Base-by-base conservation (phyloP, 352 stramenopile genomes). In the Pythium rhizo-oryzae region DNA sequence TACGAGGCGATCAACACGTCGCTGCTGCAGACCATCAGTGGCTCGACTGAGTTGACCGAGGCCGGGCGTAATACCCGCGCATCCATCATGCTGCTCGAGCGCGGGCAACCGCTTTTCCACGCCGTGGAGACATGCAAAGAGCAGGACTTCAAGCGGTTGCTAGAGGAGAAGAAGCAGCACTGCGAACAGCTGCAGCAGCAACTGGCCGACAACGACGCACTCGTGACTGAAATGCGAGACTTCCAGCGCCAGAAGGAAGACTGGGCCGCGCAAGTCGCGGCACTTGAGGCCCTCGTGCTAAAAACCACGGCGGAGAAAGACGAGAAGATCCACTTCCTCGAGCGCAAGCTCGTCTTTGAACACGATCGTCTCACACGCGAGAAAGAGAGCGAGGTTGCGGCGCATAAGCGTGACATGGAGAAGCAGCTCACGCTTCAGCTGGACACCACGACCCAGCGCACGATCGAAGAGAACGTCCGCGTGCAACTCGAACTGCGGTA, bases 401-500 rank as follows among this genome's bases (percentile, higher is more conserved):
- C 72, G 24, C 81, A 76, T 28, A 66, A 87, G 44, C 71, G 84
- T 0, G 54, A 66, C 0, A 89, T 90, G 82, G 73, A 73, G 4
- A 79, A 70, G 23, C 77, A 85, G 43, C 79, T 90, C 72, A 73
- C 69, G 0, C 77, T 71, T 49, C 82, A 90, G n/a, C 35, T 92
- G 21, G 82, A 90, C 54, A 59, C 78, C 4, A 90, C 80, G 1
- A 90, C 81, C 8, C 80, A 86, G 41, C 81, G 79, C 37, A 89
- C 82, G 16, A 82, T 90, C 23, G 77, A 84, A 53, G 84, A 92
- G 55, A 92, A 92, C 51, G 76, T 83, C 33, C 69, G 76, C 2
- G 78, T 90, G 23, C 81, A 90, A 54, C 62, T 92, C 0, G 81
- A 92, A 53, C 56, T 92, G 24, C 72, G 79, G 1, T 90, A 85